Evolutionary conservation across 306 rosid species (phyloP).

Genomic region (Styphnolobium japonicum): DNA sequence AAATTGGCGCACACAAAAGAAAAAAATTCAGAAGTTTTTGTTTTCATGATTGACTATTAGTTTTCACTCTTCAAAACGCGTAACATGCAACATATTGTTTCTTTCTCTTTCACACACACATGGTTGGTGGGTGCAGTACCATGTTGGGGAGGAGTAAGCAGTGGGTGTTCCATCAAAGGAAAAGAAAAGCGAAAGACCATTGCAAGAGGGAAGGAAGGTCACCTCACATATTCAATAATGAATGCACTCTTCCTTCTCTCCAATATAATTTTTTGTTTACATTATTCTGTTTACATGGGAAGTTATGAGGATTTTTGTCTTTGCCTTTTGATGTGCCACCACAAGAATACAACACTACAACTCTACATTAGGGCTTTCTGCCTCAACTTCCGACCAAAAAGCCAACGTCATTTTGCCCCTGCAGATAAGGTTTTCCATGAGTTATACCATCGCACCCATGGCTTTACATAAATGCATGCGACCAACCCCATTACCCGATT

Average conservation of each 20-base stretch:
- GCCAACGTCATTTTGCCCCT: slow-evolving; percentile 36
- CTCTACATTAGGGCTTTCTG: slow-evolving; percentile 29
- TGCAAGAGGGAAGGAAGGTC: slow-evolving; percentile 45
- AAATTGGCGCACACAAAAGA: too few species aligned
- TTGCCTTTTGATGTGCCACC: slow-evolving; percentile 42
- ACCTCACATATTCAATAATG: slow-evolving; percentile 42
- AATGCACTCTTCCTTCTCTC: slow-evolving; percentile 7
- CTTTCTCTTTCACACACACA: slow-evolving; percentile 19
- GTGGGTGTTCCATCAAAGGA: slow-evolving; percentile 32
- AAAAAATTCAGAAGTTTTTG: background rate
- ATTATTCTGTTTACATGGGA: background rate
- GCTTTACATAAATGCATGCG: slow-evolving; percentile 17
- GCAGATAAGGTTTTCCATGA: slow-evolving; percentile 39
- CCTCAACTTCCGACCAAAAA: slow-evolving; percentile 41
- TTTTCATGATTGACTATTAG: slow-evolving; percentile 17
- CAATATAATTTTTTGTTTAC: slow-evolving; percentile 10
- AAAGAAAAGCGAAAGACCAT: slow-evolving; percentile 31
- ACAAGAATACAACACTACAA: slow-evolving; percentile 32
- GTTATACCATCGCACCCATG: background rate
- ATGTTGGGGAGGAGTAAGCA: slow-evolving; percentile 16
- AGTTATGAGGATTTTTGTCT: slow-evolving; percentile 39
- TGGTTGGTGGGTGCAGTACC: slow-evolving; percentile 21
- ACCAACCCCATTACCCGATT: slow-evolving; percentile 3
- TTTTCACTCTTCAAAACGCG: slow-evolving; percentile 14
- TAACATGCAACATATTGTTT: slow-evolving; percentile 19